Conservation (phyloP, 140 eudicot species). For the Cichorium intybus region DNA sequence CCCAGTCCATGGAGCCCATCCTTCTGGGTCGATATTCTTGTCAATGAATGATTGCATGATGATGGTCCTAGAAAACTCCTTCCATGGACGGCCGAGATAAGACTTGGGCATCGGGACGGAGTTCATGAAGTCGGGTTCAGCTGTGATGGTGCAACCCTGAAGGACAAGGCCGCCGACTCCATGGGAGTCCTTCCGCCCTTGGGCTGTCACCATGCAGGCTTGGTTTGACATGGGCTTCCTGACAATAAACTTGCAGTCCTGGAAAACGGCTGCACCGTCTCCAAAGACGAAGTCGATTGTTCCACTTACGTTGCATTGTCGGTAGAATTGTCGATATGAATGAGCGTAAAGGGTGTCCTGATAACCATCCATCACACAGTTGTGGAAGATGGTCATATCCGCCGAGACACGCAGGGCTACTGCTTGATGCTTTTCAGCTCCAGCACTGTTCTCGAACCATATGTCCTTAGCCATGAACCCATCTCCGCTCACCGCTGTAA, state of each 20-base stretch:
- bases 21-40: conserved; percentile 40
- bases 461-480: conserved; percentile 52
- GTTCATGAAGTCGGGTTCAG: conserved; percentile 25
- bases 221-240: conserved; percentile 48
- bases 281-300: conserved; percentile 73
- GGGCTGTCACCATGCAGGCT: conserved; percentile 56
- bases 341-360: conserved; percentile 63
- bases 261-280: conserved; percentile 55
- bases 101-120: conserved; percentile 25
- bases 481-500: conserved; percentile 49
- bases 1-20: conserved; percentile 52
- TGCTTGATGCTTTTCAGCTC: conserved; percentile 53
- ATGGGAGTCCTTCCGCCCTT: conserved; percentile 38
- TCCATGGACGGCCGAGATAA: conserved; percentile 55
- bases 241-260: conserved; percentile 51
- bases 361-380: conserved; percentile 50
- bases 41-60: conserved; percentile 45
- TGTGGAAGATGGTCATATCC: conserved; percentile 44
- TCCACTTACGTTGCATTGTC: conserved; percentile 56
- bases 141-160: conserved; percentile 45
- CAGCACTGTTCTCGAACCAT: conserved; percentile 55
- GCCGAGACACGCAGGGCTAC: conserved; percentile 65
- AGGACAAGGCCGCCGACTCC: conserved; percentile 44
- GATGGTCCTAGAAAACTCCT: conserved; percentile 43
- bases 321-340: conserved; percentile 51